A percentile compares a stretch with the other conserved stretches of the same genome.
Evolutionary conservation across 2,329 filamentous ascomycete genomes (phyloP).

Genomic region (Dothistroma pini): DNA sequence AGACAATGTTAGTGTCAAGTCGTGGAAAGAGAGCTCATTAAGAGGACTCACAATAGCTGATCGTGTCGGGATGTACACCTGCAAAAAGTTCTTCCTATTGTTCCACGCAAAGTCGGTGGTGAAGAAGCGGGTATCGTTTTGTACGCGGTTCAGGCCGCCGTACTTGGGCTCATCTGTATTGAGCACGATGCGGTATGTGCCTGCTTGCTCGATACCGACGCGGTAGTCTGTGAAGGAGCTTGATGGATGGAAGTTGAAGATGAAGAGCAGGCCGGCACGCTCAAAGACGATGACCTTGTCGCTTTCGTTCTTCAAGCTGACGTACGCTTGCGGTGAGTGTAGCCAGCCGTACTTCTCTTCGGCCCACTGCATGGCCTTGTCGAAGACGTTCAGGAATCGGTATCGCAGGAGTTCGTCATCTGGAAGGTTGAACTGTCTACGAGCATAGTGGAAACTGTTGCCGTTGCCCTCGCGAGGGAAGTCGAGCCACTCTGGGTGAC

Average conservation of each 20-base stretch:
- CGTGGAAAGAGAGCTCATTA: background rate
- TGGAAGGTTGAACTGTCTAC: conserved; percentile 87
- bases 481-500: conserved; percentile 97
- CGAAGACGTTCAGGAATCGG: conserved; percentile 88
- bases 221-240: conserved; percentile 89
- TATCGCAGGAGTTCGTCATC: conserved; percentile 85
- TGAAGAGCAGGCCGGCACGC: conserved; percentile 80
- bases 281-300: conserved; percentile 98
- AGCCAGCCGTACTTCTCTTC: conserved; percentile 94
- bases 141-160: conserved; percentile 75
- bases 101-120: conserved; percentile 92
- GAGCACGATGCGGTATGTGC: conserved; percentile 82
- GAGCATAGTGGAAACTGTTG: conserved; percentile 43
- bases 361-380: conserved; percentile 81
- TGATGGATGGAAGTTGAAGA: conserved; percentile 92
- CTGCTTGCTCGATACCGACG: conserved; percentile 77
- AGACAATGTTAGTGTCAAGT: conserved; percentile 11
- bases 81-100: conserved; percentile 79
- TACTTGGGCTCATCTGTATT: conserved; percentile 74
- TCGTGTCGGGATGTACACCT: conserved; percentile 82
- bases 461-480: conserved; percentile 77
- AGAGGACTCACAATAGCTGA: conserved; percentile 68
- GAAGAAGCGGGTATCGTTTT: conserved; percentile 81
- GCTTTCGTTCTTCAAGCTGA: conserved; percentile 86
- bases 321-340: conserved; percentile 77